Evolutionary conservation across 768 basidiomycete genomes (phyloP), one percentile per base, ranked within the genome.

Genomic region (Chiua virens): DNA sequence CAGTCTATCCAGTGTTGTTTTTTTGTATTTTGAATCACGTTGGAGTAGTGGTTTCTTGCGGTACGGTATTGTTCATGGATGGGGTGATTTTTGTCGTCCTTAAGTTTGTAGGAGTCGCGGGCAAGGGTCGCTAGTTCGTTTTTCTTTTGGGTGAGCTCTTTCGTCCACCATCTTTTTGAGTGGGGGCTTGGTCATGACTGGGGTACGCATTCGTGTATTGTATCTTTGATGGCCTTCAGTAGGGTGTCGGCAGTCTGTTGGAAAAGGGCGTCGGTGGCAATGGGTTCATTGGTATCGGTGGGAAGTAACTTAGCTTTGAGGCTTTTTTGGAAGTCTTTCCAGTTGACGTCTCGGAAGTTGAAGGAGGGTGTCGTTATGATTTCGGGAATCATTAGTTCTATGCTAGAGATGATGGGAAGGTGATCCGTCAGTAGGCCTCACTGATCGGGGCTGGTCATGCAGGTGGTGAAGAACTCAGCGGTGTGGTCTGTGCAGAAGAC

Each of bases 111-210:
- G 1, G 30, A 30, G 2, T 5, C 11, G 3, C 11, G 1, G 11
- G 30, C 13, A 5, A 30, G 30, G 2, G 11, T 2, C 3, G 3
- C 7, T 4, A 3, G 3, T 14, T 30, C 2, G 51, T 28, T 59
- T 49, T 35, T 49, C 45, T 0, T 36, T 0, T 55, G 42, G 0
- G 45, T 46, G 4, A 77, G 68, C 0, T 70, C 69, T 15, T 52
- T 43, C 10, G 46, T 62, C 69, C 65, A 75, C 74, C 72, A 75
- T 3, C 60, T 20, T 30, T 72, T 73, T 3, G 52, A 22, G 47
- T 62, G 62, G 3, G 62, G 64, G 3, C 47, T 53, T 1, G 61
- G 58, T 23, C 55, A 49, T 1, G 53, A 22, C 2, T 42, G 20
- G 0, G 68, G 70, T 0, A 69, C 62, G 7, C 49, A 22, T 8